These are phyloP conservation scores for Myxozyma neglecta DNA, from an alignment of 805 yeast genomes.

Conservation along the genomic window DNA sequence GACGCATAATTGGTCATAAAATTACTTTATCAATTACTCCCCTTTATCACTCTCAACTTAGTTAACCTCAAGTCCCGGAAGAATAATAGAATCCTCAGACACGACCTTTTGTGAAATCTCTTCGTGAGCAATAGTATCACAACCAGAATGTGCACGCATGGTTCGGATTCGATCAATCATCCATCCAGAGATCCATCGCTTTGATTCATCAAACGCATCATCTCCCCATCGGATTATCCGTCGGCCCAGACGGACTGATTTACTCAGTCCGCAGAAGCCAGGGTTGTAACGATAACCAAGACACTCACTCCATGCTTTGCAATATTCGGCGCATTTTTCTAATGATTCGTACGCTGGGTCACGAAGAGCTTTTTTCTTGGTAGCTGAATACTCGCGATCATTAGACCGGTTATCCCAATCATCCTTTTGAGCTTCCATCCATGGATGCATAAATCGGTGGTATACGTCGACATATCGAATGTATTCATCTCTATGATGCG, in stretches of 20 bases:
- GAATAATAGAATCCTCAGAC: slow-evolving; percentile 5
- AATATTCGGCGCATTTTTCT: slow-evolving; percentile 10
- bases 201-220: slow-evolving; percentile 11
- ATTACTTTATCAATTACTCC: neutral
- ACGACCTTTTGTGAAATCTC: neutral
- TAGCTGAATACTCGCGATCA: slow-evolving; percentile 19
- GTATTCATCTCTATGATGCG: slow-evolving; percentile 4
- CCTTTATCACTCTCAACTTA: neutral
- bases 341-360: slow-evolving; percentile 16
- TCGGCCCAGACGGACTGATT: slow-evolving; percentile 16
- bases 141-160: slow-evolving; percentile 18
- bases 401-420: slow-evolving; percentile 28
- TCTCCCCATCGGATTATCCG: slow-evolving; percentile 10
- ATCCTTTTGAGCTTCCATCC: slow-evolving; percentile 14
- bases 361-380: slow-evolving; percentile 16
- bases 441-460: slow-evolving; percentile 36
- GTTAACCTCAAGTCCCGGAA: slow-evolving; percentile 5
- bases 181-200: slow-evolving; percentile 15
- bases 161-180: slow-evolving; percentile 12
- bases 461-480: slow-evolving; percentile 39
- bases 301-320: slow-evolving; percentile 20
- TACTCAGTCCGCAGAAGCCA: slow-evolving; percentile 17
- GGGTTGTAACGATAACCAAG: slow-evolving; percentile 12
- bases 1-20: no score
- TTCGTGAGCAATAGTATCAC: slow-evolving; percentile 7